Evolutionary conservation across 495 filamentous ascomycete species (phyloP), one percentile per base, ranked within the genome.

Genomic region (Penicillium goetzii): DNA sequence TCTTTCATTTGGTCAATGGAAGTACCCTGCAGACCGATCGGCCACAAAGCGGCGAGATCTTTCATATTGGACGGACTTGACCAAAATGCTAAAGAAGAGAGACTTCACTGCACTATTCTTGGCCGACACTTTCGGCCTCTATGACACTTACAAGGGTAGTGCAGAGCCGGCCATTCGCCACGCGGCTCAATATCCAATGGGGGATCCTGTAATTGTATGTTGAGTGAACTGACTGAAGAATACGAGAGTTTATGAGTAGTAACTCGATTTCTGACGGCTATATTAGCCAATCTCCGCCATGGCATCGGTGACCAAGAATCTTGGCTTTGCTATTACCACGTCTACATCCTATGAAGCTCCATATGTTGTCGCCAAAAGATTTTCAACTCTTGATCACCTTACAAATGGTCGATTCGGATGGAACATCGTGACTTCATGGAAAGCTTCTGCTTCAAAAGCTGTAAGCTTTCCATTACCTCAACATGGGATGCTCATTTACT

Each of bases 1-100:
- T 59, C 43, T 70, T 10, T 66, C 67, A 21, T 62, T 65, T 45
- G 64, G 68, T 2, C 61, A 67, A 57, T 70, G 64, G 64, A 67
- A 64, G 26, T 54, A 67, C 26, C 68, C 68, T 15, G 3, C 55
- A 5, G 36, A 40, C 14, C 36, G 36, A 40, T 40, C 36, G 14
- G 36, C 36, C 4, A 40, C 36, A 40, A 40, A 40, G 36, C 36
- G 36, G 4, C 12, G 36, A 40, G 36, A 40, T 17, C 36, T 40
- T 5, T 40, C 36, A 17, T 40, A 40, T 14, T 40, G 36, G 36
- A 40, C 36, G 3, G 36, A 40, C 15, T 4, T 40, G 2, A 14
- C 36, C 36, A 40, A 40, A 14, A 40, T 40, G 0, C 36, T 40
- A 5, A 14, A 40, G 36, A 40, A 40, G 15, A 14, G 36, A 17